phyloP scores from a whole-genome alignment of 1,139 yeast species.

The Taphrina populina region DNA sequence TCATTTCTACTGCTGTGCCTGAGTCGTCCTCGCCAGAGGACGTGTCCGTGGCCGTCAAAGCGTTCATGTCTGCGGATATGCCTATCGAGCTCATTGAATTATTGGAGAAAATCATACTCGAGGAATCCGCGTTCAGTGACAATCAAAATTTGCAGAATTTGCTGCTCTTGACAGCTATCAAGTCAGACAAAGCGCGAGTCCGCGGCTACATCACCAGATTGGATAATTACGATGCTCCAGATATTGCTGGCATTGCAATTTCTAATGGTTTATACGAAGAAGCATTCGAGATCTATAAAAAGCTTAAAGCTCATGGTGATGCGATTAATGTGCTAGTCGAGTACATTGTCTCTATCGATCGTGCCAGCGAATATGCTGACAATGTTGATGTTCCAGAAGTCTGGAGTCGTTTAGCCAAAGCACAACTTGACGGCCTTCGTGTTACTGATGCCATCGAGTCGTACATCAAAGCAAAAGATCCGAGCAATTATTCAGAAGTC shows the following conservation, averaged over 20 bases:
- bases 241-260: constrained; percentile 88
- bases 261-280: constrained; percentile 88
- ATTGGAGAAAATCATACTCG: constrained; percentile 89
- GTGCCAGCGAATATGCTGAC: constrained; percentile 93
- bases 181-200: constrained; percentile 88
- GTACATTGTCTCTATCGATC: constrained; percentile 86
- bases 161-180: constrained; percentile 87
- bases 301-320: constrained; percentile 70
- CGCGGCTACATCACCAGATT: constrained; percentile 79
- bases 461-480: constrained; percentile 85
- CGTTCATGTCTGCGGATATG: constrained; percentile 93
- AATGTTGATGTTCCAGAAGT: constrained; percentile 79
- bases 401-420: constrained; percentile 95
- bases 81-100: constrained; percentile 91
- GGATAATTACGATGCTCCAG: constrained; percentile 88
- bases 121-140: constrained; percentile 95
- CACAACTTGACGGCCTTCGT: constrained; percentile 91
- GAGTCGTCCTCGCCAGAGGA: constrained; percentile 95
- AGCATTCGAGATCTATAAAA: constrained; percentile 89
- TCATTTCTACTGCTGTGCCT: constrained; percentile 94
- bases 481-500: constrained; percentile 84
- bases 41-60: constrained; percentile 90
- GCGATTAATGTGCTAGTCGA: constrained; percentile 92
- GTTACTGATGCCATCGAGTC: constrained; percentile 76
- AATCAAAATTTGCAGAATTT: constrained; percentile 93